Base-by-base conservation (phyloP, 2,329 filamentous ascomycete species). In the Fusarium zealandicum region DNA sequence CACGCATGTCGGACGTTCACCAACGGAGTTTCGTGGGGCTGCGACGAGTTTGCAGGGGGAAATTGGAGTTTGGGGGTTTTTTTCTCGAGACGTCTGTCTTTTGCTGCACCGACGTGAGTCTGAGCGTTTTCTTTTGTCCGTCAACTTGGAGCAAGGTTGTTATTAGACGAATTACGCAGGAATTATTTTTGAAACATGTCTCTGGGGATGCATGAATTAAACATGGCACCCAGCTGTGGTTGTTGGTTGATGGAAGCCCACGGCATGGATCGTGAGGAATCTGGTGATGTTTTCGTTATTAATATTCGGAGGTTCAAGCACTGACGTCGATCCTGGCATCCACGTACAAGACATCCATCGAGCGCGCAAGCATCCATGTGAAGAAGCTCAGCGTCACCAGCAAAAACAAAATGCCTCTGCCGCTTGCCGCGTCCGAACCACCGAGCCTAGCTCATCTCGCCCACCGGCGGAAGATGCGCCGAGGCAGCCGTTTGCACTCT, bases 331-430 rank as follows among this genome's bases (percentile, higher is more conserved):
- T 18, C 22, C 11, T 32, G 37, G 39, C 39, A 39, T 45, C 51
- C 54, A 57, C 54, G 54, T 57, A 51, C 14, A 57, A 55, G 38
- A 41, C 32, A 20, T 20, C n/a, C n/a, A n/a, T n/a, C n/a, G 20
- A 20, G 16, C n/a, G 37, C 32, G n/a, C 51, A 33, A 55, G 28
- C 51, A n/a, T n/a, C n/a, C 37, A 49, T 41, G 37, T 33, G 44
- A 43, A 28, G n/a, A n/a, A n/a, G n/a, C n/a, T n/a, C n/a, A n/a
- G n/a, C n/a, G n/a, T 11, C 25, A 16, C 16, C 18, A 42, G 12
- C 39, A 16, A 28, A 10, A 33, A 42, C 18, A 32, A 47, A 49
- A 57, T 51, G 33, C 38, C 41, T 61, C 39, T 37, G 57, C 38
- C 38, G 41, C 38, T 32, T 44, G 31, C 41, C 30, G 9, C 30